Base-by-base conservation (phyloP, 2,329 filamentous ascomycete species). In the Fusarium coffeatum region DNA sequence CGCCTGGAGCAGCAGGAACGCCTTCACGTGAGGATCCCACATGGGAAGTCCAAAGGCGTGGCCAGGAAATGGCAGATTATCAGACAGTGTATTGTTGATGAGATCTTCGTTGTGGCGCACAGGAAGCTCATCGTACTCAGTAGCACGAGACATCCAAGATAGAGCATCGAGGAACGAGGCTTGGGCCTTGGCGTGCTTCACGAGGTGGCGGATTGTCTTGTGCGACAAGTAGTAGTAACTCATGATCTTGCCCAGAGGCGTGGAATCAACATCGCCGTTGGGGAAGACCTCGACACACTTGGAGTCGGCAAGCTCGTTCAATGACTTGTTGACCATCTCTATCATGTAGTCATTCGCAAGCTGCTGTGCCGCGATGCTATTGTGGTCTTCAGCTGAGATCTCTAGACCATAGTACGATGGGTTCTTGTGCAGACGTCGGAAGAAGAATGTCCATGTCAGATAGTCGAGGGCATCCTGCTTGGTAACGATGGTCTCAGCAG, bases 381-480 rank as follows among this genome's bases (percentile, higher is more conserved):
- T 97, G 80, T 98, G 94, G 74, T 98, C 94, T 74, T 98, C 94
- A 0, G 93, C 91, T 0, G 93, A 93, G 46, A 99, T 96, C 77
- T 98, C 92, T 0, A 99, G 89, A 1, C 97, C 97, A 74, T 99
- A 99, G 82, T 97, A 99, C 0, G 94, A 97, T 2, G 96, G 96
- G 74, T 99, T 99, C 85, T 99, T 99, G 84, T 99, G 96, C 41
- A 99, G 83, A 13, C 96, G 88, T 5, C 97, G 89, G 87, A 99
- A 99, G 87, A 99, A 99, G 84, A 99, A 99, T 1, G 97, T 99
- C 96, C 97, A 99, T 0, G 96, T 99, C 55, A 99, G 83, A 77
- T 99, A 99, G 80, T 99, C 97, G 6, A 99, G 87, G 1, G 96
- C 96, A 81, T 99, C 96, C 80, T 99, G 96, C 80, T 98, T 98